phyloP scores from a whole-genome alignment of 192 early-diverging fungal species.

The Funneliformis geosporum region DNA sequence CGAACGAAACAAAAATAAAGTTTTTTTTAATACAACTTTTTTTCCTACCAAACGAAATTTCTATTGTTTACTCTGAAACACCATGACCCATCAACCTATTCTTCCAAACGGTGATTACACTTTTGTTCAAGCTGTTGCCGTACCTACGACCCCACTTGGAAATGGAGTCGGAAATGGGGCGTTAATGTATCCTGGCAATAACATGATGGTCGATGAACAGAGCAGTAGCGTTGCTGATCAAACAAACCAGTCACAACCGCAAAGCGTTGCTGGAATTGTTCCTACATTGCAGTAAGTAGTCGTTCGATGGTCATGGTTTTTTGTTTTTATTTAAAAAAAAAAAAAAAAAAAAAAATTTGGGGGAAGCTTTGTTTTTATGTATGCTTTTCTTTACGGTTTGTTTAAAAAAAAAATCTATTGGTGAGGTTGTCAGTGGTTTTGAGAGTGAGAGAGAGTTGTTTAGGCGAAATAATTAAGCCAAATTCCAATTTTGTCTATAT shows the following conservation, averaged over 20 bases:
- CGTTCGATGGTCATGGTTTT: not conserved
- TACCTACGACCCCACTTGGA: not conserved
- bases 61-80: not conserved
- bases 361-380: not conserved
- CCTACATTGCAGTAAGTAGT: slow-evolving; percentile 66
- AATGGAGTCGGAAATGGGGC: not conserved
- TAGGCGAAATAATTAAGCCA: not conserved
- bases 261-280: slow-evolving; percentile 58
- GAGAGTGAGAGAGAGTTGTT: slow-evolving; percentile 8
- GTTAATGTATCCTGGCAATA: not conserved
- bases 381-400: not conserved
- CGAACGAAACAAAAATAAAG: not conserved
- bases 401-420: not conserved
- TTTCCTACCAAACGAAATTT: not conserved
- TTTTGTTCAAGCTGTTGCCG: slow-evolving; percentile 7
- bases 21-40: not conserved
- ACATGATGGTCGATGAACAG: slow-evolving; percentile 9
- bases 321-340: no score
- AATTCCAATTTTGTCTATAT: not conserved
- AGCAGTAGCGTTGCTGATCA: not conserved
- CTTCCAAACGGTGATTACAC: not conserved
- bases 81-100: not conserved
- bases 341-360: not conserved
- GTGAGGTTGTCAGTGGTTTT: not conserved
- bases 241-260: slow-evolving; percentile 33